phyloP scores from a whole-genome alignment of 371 early-diverging fungal species.

The Apophysomyces ossiformis region DNA sequence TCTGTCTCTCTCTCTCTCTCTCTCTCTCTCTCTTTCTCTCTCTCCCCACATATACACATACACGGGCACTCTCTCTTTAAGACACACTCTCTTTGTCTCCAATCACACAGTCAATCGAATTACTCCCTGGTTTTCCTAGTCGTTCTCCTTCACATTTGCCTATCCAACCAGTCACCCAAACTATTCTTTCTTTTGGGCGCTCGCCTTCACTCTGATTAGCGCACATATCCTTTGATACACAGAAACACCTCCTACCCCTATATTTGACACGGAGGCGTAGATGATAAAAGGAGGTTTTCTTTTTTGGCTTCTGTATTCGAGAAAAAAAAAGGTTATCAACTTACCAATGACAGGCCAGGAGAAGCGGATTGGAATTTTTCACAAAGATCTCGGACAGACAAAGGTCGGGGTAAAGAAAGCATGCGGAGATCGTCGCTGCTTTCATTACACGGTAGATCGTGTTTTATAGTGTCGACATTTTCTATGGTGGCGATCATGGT shows the following conservation, averaged over 20 bases:
- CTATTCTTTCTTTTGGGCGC: too few relatives aligned
- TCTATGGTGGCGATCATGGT: too few relatives aligned
- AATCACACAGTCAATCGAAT: too few relatives aligned
- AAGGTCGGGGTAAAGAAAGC: background rate
- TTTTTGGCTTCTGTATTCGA: background rate
- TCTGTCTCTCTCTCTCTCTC: background rate
- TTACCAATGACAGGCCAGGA: background rate
- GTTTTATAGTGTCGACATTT: too few relatives aligned
- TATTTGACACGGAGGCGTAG: constrained; percentile 2
- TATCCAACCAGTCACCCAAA: background rate
- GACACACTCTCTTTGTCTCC: too few relatives aligned
- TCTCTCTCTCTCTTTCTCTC: background rate
- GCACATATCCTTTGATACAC: too few relatives aligned
- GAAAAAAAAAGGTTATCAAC: background rate
- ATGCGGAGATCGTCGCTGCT: background rate
- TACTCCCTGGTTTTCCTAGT: too few relatives aligned
- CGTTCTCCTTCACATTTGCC: too few relatives aligned
- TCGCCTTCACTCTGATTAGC: too few relatives aligned
- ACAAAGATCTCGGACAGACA: background rate
- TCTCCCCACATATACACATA: background rate
- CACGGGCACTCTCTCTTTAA: background rate
- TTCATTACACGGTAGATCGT: too few relatives aligned
- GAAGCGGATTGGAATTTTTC: constrained; percentile 1
- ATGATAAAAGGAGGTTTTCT: background rate
- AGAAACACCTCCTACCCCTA: constrained; percentile 1